Evolutionary conservation across 768 basidiomycete species (phyloP).

Genomic region (Trametes cingulata): DNA sequence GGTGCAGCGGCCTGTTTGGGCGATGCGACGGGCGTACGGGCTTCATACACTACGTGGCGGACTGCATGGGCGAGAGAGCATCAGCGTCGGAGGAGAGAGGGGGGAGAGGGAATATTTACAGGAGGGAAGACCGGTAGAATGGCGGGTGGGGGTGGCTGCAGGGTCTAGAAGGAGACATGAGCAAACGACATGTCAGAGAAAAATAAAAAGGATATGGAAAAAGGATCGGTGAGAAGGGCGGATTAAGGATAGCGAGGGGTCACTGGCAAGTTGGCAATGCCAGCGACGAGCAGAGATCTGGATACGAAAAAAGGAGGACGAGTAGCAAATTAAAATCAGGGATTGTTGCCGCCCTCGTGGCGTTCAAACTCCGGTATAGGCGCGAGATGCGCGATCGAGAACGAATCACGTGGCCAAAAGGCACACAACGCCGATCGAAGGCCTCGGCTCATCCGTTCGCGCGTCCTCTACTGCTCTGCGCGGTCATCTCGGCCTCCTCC

Average conservation of each 20-base stretch:
- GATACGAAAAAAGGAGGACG: constrained; percentile 13
- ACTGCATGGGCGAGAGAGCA: not conserved
- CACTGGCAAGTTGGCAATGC: constrained; percentile 8
- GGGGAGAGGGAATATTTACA: constrained; percentile 10
- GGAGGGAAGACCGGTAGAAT: constrained; percentile 12
- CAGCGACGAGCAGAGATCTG: constrained; percentile 19
- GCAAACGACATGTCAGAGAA: constrained; percentile 23
- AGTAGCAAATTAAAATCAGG: constrained; percentile 12
- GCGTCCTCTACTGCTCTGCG: not conserved
- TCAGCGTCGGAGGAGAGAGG: not conserved
- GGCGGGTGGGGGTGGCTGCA: constrained; percentile 23
- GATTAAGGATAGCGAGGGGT: not conserved
- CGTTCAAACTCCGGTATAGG: constrained; percentile 24
- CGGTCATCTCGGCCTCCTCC: constrained; percentile 1
- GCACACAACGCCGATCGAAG: constrained; percentile 1
- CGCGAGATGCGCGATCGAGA: constrained; percentile 13
- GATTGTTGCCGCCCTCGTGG: constrained; percentile 20
- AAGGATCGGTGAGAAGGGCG: constrained; percentile 14
- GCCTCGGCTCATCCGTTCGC: constrained; percentile 1
- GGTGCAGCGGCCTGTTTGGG: constrained; percentile 16
- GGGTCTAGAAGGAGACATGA: constrained; percentile 23
- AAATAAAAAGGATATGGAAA: constrained; percentile 15
- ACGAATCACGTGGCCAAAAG: constrained; percentile 13
- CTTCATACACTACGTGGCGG: constrained; percentile 23
- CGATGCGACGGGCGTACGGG: constrained; percentile 15